These are phyloP conservation scores for Flaveria brownii DNA, from an alignment of 129 eudicot genomes.

Conservation along the genomic window DNA sequence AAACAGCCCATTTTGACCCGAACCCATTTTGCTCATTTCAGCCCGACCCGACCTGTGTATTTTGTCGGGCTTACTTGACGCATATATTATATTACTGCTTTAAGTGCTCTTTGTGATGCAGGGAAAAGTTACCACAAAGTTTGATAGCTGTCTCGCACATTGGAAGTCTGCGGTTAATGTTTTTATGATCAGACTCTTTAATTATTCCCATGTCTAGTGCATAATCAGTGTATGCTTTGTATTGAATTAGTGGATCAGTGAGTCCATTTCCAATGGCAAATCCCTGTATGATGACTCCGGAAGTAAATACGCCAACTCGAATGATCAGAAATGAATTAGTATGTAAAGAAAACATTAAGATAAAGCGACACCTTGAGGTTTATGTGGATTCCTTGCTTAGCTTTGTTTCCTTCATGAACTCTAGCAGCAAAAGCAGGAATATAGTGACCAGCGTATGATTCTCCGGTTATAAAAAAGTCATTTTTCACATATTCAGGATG, in stretches of 20 bases:
- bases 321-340: not conserved
- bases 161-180: slow-evolving; percentile 70
- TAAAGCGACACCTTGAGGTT: slow-evolving; percentile 62
- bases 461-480: slow-evolving; percentile 88
- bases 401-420: slow-evolving; percentile 84
- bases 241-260: slow-evolving; percentile 89
- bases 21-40: too few relatives aligned
- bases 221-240: slow-evolving; percentile 87
- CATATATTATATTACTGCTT: too few relatives aligned
- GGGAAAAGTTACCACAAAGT: slow-evolving; percentile 64
- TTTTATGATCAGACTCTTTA: slow-evolving; percentile 54
- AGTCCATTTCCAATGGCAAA: slow-evolving; percentile 99
- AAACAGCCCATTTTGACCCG: too few relatives aligned
- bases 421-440: slow-evolving; percentile 97
- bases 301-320: slow-evolving; percentile 9
- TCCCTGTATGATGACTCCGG: slow-evolving; percentile 55
- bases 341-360: not conserved
- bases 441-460: slow-evolving; percentile 94
- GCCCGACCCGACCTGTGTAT: too few relatives aligned
- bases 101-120: not conserved
- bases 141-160: slow-evolving; percentile 77
- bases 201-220: slow-evolving; percentile 81
- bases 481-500: slow-evolving; percentile 74
- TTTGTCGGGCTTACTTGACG: too few relatives aligned
- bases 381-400: slow-evolving; percentile 73